Percentiles rank a stretch among this genome's conserved stretches.
phyloP scores from a whole-genome alignment of 202 grass and related monocot species.

The Digitaria exilis region DNA sequence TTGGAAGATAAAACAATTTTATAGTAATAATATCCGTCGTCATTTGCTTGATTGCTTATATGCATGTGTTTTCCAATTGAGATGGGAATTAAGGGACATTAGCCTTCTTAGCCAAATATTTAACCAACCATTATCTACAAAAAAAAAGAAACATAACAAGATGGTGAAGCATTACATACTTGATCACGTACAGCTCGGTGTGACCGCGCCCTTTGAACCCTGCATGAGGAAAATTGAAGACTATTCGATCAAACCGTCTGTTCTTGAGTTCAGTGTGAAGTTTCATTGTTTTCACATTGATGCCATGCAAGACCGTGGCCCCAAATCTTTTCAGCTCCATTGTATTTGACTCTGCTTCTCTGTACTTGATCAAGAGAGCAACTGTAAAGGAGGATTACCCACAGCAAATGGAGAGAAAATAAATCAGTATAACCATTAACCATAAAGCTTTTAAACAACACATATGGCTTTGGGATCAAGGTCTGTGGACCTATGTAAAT shows the following conservation, averaged over 20 bases:
- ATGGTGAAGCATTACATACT: conserved; percentile 27
- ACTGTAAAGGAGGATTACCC: conserved; percentile 13
- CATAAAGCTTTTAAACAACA: no score
- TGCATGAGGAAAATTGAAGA: conserved; percentile 72
- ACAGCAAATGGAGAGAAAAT: background rate
- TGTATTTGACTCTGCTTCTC: background rate
- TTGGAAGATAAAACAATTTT: background rate
- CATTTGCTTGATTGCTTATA: background rate
- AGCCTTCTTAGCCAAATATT: background rate
- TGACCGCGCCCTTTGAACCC: conserved; percentile 46
- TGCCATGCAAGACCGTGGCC: conserved; percentile 45
- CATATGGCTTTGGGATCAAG: no score
- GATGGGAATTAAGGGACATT: background rate
- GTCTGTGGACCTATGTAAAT: no score
- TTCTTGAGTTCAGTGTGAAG: conserved; percentile 39
- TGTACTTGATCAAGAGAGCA: conserved; percentile 23
- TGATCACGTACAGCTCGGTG: background rate
- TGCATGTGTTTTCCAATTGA: background rate
- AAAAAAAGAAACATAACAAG: background rate
- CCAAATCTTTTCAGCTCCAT: no score
- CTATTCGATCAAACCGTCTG: conserved; percentile 47
- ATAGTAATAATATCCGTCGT: background rate
- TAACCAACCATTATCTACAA: background rate
- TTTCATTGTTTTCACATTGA: conserved; percentile 44
- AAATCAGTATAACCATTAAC: background rate